A percentile compares a stretch with the other conserved stretches of the same genome.
phyloP scores from a whole-genome alignment of 2,329 filamentous ascomycete species.

The Shiraia bambusicola region DNA sequence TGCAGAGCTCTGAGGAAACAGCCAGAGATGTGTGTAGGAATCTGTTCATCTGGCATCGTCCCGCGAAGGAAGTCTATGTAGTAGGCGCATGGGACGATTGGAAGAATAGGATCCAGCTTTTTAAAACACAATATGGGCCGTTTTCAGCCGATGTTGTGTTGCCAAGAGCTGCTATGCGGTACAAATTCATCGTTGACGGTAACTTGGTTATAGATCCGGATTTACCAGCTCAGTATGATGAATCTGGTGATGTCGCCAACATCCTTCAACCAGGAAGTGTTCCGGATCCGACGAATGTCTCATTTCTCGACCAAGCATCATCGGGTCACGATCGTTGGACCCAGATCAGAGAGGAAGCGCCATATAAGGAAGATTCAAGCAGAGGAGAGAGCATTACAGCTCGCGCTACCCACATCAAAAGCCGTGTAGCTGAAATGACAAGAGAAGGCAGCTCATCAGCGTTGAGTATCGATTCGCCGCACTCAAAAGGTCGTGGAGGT shows the following conservation, averaged over 20 bases:
- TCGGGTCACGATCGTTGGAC: neutral
- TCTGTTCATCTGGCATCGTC: neutral
- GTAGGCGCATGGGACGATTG: constrained; percentile 1
- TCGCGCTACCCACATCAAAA: neutral
- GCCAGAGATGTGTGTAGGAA: too few species aligned
- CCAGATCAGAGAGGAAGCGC: neutral
- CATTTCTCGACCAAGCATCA: too few species aligned
- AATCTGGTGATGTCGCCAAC: neutral
- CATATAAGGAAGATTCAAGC: too few species aligned
- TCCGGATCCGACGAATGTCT: too few species aligned
- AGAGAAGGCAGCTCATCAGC: neutral
- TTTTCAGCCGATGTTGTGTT: neutral
- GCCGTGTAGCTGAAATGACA: neutral
- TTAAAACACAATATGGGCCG: neutral
- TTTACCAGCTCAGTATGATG: neutral
- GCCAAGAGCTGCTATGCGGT: neutral
- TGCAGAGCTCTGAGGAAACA: too few species aligned
- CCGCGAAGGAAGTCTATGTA: constrained; percentile 1
- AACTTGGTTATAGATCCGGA: neutral
- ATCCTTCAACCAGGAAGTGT: neutral
- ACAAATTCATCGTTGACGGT: constrained; percentile 1
- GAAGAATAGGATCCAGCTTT: neutral
- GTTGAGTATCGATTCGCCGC: too few species aligned
- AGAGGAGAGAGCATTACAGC: neutral
- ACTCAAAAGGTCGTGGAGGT: neutral